A percentile compares a stretch with the other conserved stretches of the same genome.
Evolutionary conservation across 495 filamentous ascomycete species (phyloP).

Genomic region (Recurvomyces mirabilis): DNA sequence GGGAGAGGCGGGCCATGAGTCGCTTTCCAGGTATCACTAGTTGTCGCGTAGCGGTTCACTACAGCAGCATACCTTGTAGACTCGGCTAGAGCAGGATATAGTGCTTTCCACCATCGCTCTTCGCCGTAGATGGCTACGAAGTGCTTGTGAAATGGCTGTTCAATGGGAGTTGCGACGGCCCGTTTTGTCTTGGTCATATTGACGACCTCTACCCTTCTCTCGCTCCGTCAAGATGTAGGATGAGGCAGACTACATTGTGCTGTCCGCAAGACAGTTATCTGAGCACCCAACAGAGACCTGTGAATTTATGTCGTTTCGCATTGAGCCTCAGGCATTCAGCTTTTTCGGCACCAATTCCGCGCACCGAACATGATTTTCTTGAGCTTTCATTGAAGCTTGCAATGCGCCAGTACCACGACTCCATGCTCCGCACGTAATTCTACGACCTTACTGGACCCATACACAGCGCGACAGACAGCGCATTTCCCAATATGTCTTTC

Average conservation of each 20-base stretch:
- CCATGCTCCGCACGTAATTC: neutral
- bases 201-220: neutral
- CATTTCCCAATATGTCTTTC: conserved; percentile 20
- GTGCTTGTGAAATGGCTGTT: conserved; percentile 15
- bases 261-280: too few relatives aligned
- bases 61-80: conserved; percentile 8
- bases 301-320: too few relatives aligned
- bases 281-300: too few relatives aligned
- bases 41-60: conserved; percentile 10
- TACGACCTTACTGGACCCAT: too few relatives aligned
- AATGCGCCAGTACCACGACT: neutral
- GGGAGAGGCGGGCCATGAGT: too few relatives aligned
- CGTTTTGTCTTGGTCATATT: conserved; percentile 19
- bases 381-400: too few relatives aligned
- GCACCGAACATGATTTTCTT: too few relatives aligned
- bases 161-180: conserved; percentile 5
- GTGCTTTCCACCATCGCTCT: conserved; percentile 12
- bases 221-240: neutral
- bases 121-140: conserved; percentile 13
- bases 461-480: too few relatives aligned
- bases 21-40: neutral
- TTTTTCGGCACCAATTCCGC: too few relatives aligned
- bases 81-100: conserved; percentile 11
- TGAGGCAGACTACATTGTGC: too few relatives aligned
- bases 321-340: too few relatives aligned